Percentiles rank a stretch among this genome's conserved stretches.
Conservation (phyloP, 1,284 basidiomycete species). For the Gymnopus androsaceus region DNA sequence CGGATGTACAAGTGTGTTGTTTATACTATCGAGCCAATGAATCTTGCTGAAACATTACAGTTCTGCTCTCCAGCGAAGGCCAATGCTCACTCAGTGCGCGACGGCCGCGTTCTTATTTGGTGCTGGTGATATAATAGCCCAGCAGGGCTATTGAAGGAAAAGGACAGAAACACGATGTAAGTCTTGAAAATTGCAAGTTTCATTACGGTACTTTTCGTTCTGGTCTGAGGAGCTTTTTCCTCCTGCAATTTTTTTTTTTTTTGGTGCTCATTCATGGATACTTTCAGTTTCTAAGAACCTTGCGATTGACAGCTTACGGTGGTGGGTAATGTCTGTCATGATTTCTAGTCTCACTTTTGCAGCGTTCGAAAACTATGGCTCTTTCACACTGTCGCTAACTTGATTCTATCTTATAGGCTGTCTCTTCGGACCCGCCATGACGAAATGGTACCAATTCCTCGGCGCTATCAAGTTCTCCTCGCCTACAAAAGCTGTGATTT, state of each 20-base stretch:
- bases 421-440: constrained; percentile 71
- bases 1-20: constrained; percentile 16
- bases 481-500: constrained; percentile 57
- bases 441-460: constrained; percentile 71
- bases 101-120: constrained; percentile 75
- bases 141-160: constrained; percentile 76
- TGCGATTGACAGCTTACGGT: constrained; percentile 75
- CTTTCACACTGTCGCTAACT: not conserved
- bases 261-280: not conserved
- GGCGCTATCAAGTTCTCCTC: constrained; percentile 62
- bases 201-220: no score
- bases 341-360: not conserved
- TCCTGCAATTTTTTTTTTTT: not conserved
- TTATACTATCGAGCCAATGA: not conserved
- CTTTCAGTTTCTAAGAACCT: constrained; percentile 66
- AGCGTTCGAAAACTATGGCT: not conserved
- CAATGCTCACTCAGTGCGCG: constrained; percentile 62
- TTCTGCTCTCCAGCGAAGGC: constrained; percentile 61
- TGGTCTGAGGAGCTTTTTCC: no score
- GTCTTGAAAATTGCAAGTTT: no score
- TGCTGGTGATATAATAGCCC: constrained; percentile 80
- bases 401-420: constrained; percentile 41
- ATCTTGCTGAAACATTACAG: constrained; percentile 36
- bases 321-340: constrained; percentile 37
- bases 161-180: constrained; percentile 69